Base-by-base conservation (phyloP, 768 basidiomycete species). In the Mycena epipterygia region DNA sequence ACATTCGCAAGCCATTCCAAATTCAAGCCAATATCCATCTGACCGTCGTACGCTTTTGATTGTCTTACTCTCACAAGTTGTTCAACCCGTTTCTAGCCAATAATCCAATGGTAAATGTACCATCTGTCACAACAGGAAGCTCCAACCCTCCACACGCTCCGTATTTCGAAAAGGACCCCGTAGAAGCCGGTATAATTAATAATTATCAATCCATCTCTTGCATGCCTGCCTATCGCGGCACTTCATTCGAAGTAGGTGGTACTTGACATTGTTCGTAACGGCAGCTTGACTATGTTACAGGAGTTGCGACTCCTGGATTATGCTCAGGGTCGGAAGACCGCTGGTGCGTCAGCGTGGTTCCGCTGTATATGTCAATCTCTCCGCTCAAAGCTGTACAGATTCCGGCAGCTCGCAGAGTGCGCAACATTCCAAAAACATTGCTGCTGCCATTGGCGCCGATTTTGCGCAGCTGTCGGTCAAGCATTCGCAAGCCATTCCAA, bases 131-230 rank as follows among this genome's bases (percentile, higher is more conserved):
- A 51, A 51, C 49, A 27, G 49, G 49, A 30, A 29, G 11, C 32
- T 60, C 88, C 19, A 89, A 89, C 72, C 91, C 94, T 5, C 79
- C 88, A 3, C 96, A 91, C 76, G 79, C 79, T 53, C 80, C 84
- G 8, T 89, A 84, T 69, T 78, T 55, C 44, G 94, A 96, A 77
- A 93, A 94, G 75, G 95, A 96, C 73, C 76, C 82, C 49, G 77
- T 81, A 6, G 86, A 81, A 68, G 73, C 83, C 19, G 83, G 58
- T 57, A 68, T 81, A n/a, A 88, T 83, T 9, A 83, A 92, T 41
- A 91, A 94, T 71, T 97, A 92, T 80, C 95, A 96, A 80, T 88
- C 91, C 44, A 95, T 95, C 62, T 88, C 91, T 16, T 91, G 91
- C 71, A 94, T 92, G 86, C 92, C 92, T 19, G 86, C 87, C n/a